Evolutionary conservation across 306 rosid genomes (phyloP).

Genomic region (Quercus variabilis): DNA sequence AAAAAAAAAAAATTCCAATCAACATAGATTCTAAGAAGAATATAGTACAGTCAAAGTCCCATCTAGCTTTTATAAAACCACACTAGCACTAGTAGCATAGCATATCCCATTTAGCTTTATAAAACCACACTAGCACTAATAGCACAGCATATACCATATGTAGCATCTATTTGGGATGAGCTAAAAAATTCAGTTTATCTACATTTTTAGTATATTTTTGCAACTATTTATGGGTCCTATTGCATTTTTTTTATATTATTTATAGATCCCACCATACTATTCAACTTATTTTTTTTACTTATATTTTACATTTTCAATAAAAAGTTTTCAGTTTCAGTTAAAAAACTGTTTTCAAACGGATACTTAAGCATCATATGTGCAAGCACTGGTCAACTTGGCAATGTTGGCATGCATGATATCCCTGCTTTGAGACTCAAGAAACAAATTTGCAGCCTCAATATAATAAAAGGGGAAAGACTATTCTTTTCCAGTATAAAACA

Average conservation of each 20-base stretch:
- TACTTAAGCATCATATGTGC: not conserved
- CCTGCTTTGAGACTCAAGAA: not conserved
- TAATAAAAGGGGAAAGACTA: too few relatives aligned
- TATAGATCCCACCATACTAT: rapidly evolving
- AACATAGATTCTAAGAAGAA: not conserved
- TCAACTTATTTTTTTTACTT: too few relatives aligned
- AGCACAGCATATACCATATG: not conserved
- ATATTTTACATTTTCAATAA: rapidly evolving
- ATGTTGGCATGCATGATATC: not conserved
- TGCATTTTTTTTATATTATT: too few relatives aligned
- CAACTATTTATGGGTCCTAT: rapidly evolving
- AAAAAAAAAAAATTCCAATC: too few relatives aligned
- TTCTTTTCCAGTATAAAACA: too few relatives aligned
- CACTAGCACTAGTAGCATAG: not conserved
- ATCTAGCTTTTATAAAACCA: not conserved
- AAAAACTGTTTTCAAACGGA: too few relatives aligned
- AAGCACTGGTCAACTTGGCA: not conserved
- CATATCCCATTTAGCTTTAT: not conserved
- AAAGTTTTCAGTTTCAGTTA: rapidly evolving
- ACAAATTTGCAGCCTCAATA: too few relatives aligned
- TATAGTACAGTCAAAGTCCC: not conserved
- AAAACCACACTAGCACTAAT: not conserved
- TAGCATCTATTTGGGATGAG: too few relatives aligned
- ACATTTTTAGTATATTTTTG: too few relatives aligned
- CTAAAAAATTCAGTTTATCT: too few relatives aligned